Conservation (phyloP, 2,329 filamentous ascomycete genomes). For the Byssochlamys sp. region DNA sequence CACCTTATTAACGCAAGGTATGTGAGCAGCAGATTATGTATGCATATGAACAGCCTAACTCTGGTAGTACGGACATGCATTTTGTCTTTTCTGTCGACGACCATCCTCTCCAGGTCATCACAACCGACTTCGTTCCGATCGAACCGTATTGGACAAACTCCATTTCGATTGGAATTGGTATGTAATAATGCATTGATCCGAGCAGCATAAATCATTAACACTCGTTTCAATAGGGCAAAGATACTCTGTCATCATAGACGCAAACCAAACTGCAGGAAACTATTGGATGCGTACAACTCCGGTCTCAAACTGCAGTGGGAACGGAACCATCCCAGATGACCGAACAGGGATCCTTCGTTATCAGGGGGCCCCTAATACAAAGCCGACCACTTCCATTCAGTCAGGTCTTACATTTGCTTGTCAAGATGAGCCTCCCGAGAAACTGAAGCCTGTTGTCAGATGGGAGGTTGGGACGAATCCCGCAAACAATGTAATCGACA, state of each 20-base stretch:
- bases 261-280: not conserved
- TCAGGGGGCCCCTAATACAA: not conserved
- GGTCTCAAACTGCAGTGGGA: not conserved
- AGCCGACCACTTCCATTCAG: not conserved
- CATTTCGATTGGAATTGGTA: conserved; percentile 8
- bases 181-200: conserved; percentile 1
- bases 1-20: conserved; percentile 15
- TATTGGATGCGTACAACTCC: conserved; percentile 6
- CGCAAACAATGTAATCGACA: conserved; percentile 10
- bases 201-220: not conserved
- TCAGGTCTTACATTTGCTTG: conserved; percentile 9
- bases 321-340: not conserved
- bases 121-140: conserved; percentile 20
- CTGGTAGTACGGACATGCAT: conserved; percentile 22
- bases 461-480: conserved; percentile 14
- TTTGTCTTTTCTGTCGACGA: conserved; percentile 21
- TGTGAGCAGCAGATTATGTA: conserved; percentile 27
- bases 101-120: conserved; percentile 18
- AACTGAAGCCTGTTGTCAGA: conserved; percentile 15
- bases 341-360: conserved; percentile 2
- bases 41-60: conserved; percentile 41
- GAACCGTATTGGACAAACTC: conserved; percentile 9
- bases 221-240: conserved; percentile 1
- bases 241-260: conserved; percentile 17
- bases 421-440: conserved; percentile 16